These are phyloP conservation scores for Aspergillus olivimuriae DNA, from an alignment of 495 filamentous ascomycete genomes.

Conservation along the genomic window DNA sequence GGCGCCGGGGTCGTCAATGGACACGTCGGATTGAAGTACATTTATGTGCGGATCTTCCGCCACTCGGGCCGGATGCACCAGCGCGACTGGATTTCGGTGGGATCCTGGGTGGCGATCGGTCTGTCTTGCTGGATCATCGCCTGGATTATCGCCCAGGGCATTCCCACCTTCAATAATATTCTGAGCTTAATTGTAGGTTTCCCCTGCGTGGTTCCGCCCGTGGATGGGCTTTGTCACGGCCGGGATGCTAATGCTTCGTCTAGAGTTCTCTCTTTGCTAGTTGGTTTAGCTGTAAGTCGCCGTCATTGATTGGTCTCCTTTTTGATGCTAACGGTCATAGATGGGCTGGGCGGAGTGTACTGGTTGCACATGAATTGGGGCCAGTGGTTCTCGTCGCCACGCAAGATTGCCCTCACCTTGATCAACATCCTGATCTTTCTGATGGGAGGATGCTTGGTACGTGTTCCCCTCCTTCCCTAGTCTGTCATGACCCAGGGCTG, in stretches of 20 bases:
- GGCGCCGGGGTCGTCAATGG: slow-evolving; percentile 68
- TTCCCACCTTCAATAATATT: slow-evolving; percentile 62
- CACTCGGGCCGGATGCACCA: slow-evolving; percentile 50
- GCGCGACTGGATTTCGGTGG: slow-evolving; percentile 37
- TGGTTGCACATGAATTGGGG: slow-evolving; percentile 38
- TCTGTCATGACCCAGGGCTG: background rate
- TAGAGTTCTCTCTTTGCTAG: slow-evolving; percentile 30
- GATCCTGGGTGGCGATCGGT: slow-evolving; percentile 51
- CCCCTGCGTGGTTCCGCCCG: background rate
- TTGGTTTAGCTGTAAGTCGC: slow-evolving; percentile 32
- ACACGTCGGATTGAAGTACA: slow-evolving; percentile 54
- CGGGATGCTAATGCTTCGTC: background rate
- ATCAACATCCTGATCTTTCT: slow-evolving; percentile 22
- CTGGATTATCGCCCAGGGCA: slow-evolving; percentile 63
- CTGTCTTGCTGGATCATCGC: slow-evolving; percentile 52
- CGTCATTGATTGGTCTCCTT: background rate
- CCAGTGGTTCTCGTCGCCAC: slow-evolving; percentile 23
- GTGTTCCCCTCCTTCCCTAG: background rate
- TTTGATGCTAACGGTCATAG: slow-evolving; percentile 3
- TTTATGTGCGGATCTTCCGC: slow-evolving; percentile 56
- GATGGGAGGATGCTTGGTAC: slow-evolving; percentile 16
- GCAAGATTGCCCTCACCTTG: slow-evolving; percentile 26
- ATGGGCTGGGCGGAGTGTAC: slow-evolving; percentile 37
- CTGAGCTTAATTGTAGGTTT: slow-evolving; percentile 36
- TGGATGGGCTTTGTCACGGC: background rate